Evolutionary conservation across 2,329 filamentous ascomycete genomes (phyloP).

Genomic region (Trichoderma citrinoviride): DNA sequence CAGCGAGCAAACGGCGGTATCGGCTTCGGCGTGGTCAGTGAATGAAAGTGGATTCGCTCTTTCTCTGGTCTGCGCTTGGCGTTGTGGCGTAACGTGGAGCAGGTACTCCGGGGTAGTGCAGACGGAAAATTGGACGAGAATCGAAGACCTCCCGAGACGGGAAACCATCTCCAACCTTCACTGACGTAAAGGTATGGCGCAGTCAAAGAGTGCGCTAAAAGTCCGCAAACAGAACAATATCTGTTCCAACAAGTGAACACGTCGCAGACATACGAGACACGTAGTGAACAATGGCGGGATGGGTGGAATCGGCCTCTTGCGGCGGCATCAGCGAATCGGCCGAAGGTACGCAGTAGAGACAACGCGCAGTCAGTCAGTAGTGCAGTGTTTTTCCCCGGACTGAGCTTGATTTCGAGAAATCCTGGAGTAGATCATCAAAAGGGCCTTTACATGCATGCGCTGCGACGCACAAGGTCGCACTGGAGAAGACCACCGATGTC

Average conservation of each 20-base stretch:
- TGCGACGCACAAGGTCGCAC: no score
- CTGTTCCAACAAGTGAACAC: neutral
- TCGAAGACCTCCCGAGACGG: neutral
- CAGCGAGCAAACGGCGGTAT: conserved; percentile 12
- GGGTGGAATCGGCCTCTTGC: neutral
- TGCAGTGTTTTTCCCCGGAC: neutral
- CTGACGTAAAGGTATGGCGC: neutral
- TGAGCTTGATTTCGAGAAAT: neutral
- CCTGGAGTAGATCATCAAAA: no score
- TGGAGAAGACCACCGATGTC: no score
- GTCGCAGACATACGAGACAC: neutral
- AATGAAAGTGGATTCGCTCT: neutral
- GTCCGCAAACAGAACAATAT: neutral
- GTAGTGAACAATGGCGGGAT: neutral
- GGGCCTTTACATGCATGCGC: no score
- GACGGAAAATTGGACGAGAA: neutral
- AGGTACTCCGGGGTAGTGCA: conserved; percentile 6
- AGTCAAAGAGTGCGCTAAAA: neutral
- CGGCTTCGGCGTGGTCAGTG: neutral
- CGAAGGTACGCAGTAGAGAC: no score
- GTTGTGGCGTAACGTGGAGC: neutral
- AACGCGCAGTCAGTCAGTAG: neutral
- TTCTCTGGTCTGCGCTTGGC: neutral
- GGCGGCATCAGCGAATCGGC: neutral
- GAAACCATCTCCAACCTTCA: neutral